These are phyloP conservation scores for Coprinopsis sp. DNA, from an alignment of 768 basidiomycete species.

Conservation along the genomic window DNA sequence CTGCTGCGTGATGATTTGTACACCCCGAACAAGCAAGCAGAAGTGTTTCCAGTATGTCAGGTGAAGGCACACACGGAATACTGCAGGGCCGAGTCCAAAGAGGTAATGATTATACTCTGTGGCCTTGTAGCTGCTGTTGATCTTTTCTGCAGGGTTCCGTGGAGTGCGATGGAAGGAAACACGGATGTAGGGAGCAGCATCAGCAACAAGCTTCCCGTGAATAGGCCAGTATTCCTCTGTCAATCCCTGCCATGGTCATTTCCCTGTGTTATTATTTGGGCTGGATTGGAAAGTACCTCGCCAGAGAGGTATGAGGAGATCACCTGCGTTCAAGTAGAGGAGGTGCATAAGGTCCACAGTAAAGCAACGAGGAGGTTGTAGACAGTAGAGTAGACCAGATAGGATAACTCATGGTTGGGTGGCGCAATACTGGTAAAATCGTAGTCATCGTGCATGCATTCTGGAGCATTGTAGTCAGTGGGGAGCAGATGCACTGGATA, in stretches of 20 bases:
- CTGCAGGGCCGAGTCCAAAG: slow-evolving; percentile 29
- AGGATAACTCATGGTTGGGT: neutral
- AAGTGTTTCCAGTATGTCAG: slow-evolving; percentile 23
- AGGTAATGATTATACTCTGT: slow-evolving; percentile 29
- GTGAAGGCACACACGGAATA: slow-evolving; percentile 24
- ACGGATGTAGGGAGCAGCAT: slow-evolving; percentile 17
- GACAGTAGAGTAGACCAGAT: slow-evolving; percentile 22
- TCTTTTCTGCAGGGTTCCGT: slow-evolving; percentile 28
- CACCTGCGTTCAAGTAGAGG: slow-evolving; percentile 16
- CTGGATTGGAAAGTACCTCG: slow-evolving; percentile 25
- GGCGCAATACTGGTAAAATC: slow-evolving; percentile 5
- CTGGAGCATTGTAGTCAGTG: slow-evolving; percentile 15
- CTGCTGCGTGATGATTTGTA: slow-evolving; percentile 22
- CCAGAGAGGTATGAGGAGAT: slow-evolving; percentile 33
- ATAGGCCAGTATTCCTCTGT: slow-evolving; percentile 25
- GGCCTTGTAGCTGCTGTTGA: slow-evolving; percentile 35
- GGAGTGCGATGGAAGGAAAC: slow-evolving; percentile 23
- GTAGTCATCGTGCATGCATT: slow-evolving; percentile 7
- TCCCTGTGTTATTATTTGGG: slow-evolving; percentile 1
- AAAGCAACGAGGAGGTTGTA: slow-evolving; percentile 21
- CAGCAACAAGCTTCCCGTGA: slow-evolving; percentile 28
- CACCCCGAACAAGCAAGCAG: slow-evolving; percentile 25
- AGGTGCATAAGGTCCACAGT: slow-evolving; percentile 11
- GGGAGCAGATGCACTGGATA: slow-evolving; percentile 28
- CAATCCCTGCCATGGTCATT: slow-evolving; percentile 29